These are phyloP conservation scores for Plantago coronopus DNA, from an alignment of 305 asterid species.

Conservation along the genomic window DNA sequence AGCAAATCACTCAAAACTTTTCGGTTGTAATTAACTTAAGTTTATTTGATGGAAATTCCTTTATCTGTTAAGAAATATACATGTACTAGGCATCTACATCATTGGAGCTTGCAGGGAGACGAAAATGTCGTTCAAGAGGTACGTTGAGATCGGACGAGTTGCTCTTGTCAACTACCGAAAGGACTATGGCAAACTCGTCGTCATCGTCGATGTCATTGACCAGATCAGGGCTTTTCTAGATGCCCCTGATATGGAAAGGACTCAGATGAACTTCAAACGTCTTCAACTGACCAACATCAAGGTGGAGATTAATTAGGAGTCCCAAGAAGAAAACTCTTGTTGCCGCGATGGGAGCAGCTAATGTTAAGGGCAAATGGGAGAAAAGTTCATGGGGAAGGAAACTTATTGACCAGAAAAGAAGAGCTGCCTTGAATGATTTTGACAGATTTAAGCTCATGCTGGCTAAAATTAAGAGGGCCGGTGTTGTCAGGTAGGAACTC, in stretches of 20 bases:
- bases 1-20: no score
- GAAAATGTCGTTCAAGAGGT: slow-evolving; percentile 94
- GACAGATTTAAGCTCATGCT: slow-evolving; percentile 87
- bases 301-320: slow-evolving; percentile 79
- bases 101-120: no score
- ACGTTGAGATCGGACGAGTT: slow-evolving; percentile 79
- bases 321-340: slow-evolving; percentile 77
- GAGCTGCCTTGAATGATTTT: slow-evolving; percentile 78
- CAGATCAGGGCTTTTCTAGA: slow-evolving; percentile 82
- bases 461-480: slow-evolving; percentile 80
- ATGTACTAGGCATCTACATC: no score
- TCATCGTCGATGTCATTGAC: slow-evolving; percentile 76
- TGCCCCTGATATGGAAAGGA: slow-evolving; percentile 79
- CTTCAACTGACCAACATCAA: slow-evolving; percentile 77
- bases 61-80: no score
- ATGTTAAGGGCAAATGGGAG: slow-evolving; percentile 90
- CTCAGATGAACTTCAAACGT: slow-evolving; percentile 92
- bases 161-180: slow-evolving; percentile 72
- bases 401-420: slow-evolving; percentile 80
- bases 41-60: no score
- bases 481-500: slow-evolving; percentile 72
- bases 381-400: slow-evolving; percentile 93
- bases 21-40: no score
- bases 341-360: slow-evolving; percentile 88
- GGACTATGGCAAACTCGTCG: slow-evolving; percentile 73